Percentiles rank a stretch among this genome's conserved stretches.
These are phyloP conservation scores for Blastomyces percursus DNA, from an alignment of 2,329 filamentous ascomycete genomes.

Conservation along the genomic window DNA sequence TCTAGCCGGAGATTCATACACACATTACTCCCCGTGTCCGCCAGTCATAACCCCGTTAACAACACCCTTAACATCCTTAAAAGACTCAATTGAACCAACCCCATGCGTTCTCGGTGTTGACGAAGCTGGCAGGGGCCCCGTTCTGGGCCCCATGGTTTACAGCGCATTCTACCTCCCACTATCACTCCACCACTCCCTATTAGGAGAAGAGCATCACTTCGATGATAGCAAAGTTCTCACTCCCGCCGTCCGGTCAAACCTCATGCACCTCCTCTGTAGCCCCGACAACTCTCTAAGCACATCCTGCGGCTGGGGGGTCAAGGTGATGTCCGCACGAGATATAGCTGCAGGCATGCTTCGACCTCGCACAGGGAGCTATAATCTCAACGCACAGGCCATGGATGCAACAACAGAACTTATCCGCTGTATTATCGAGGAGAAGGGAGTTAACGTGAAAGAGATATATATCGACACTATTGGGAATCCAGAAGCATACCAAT, in stretches of 20 bases:
- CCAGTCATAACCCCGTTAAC: slow-evolving; percentile 43
- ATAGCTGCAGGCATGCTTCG: slow-evolving; percentile 70
- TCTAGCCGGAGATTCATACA: slow-evolving; percentile 56
- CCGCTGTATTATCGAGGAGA: slow-evolving; percentile 56
- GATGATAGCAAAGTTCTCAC: slow-evolving; percentile 93
- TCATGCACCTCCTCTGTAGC: slow-evolving; percentile 64
- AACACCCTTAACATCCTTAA: slow-evolving; percentile 19
- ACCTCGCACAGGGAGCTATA: slow-evolving; percentile 50
- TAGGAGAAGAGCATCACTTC: slow-evolving; percentile 72
- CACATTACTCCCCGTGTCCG: slow-evolving; percentile 60
- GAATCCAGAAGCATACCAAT: slow-evolving; percentile 70
- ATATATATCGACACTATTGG: slow-evolving; percentile 96
- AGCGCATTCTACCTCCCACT: slow-evolving; percentile 59
- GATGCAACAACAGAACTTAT: slow-evolving; percentile 82
- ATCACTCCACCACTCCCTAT: slow-evolving; percentile 56
- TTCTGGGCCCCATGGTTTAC: slow-evolving; percentile 68
- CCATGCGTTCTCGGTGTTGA: slow-evolving; percentile 79
- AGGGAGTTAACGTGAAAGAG: slow-evolving; percentile 70
- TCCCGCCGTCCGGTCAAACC: slow-evolving; percentile 59
- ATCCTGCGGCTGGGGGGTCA: slow-evolving; percentile 73
- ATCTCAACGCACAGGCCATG: slow-evolving; percentile 92
- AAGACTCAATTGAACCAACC: slow-evolving; percentile 31
- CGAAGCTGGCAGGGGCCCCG: slow-evolving; percentile 85
- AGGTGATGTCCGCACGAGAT: slow-evolving; percentile 69
- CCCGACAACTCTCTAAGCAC: slow-evolving; percentile 45